Evolutionary conservation across 2,329 filamentous ascomycete species (phyloP).

Genomic region (Bipolaris sorokiniana): DNA sequence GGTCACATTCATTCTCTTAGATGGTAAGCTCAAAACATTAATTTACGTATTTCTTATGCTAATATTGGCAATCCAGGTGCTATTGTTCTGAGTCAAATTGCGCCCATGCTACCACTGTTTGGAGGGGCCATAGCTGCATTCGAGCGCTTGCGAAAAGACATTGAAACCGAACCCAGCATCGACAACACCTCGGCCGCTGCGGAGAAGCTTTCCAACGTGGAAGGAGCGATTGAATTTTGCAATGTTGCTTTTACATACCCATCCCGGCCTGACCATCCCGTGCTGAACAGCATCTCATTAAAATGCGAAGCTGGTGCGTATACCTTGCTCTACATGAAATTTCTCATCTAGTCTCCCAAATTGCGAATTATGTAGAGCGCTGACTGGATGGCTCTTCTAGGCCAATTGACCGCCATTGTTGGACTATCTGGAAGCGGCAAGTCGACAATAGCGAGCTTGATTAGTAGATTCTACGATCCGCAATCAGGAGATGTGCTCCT

Average conservation of each 20-base stretch:
- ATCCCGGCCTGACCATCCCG: constrained; percentile 48
- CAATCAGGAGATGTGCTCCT: constrained; percentile 63
- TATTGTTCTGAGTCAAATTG: constrained; percentile 55
- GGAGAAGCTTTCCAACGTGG: constrained; percentile 26
- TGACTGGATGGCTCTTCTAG: constrained; percentile 4
- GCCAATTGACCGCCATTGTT: constrained; percentile 52
- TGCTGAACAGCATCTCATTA: constrained; percentile 49
- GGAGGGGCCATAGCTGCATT: constrained; percentile 60
- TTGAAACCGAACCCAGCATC: constrained; percentile 56
- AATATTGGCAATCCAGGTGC: constrained; percentile 42
- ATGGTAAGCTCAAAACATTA: constrained; percentile 44
- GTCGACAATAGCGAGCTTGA: constrained; percentile 49
- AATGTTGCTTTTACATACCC: constrained; percentile 53
- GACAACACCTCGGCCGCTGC: constrained; percentile 45
- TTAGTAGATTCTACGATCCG: constrained; percentile 51
- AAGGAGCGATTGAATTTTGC: constrained; percentile 57
- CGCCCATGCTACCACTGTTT: constrained; percentile 59
- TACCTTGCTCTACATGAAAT: not conserved
- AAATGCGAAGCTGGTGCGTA: constrained; percentile 38
- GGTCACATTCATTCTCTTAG: constrained; percentile 62
- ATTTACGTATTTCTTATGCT: not conserved
- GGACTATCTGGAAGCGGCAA: constrained; percentile 53
- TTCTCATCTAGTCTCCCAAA: too few relatives aligned
- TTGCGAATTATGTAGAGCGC: too few relatives aligned
- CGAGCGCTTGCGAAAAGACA: constrained; percentile 63